A percentile compares a stretch with the other conserved stretches of the same genome.
These are phyloP conservation scores for Apiospora kogelbergensis DNA, from an alignment of 2,329 filamentous ascomycete genomes.

Conservation along the genomic window DNA sequence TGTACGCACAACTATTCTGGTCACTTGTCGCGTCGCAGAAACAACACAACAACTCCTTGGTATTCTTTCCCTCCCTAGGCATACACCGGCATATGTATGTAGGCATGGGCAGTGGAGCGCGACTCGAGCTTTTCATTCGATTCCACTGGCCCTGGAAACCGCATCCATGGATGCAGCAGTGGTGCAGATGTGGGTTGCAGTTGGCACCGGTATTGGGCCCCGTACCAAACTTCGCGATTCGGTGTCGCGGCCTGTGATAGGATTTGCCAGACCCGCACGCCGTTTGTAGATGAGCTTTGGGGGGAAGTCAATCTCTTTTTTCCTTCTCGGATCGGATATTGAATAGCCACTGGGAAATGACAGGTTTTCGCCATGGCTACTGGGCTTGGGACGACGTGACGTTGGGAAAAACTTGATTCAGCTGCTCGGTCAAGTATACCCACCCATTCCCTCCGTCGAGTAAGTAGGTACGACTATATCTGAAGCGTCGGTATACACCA, in stretches of 20 bases:
- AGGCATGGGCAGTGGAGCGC: neutral
- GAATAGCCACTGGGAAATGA: neutral
- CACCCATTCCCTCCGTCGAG: neutral
- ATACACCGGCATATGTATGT: too few species aligned
- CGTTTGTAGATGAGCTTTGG: neutral
- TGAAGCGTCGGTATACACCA: neutral
- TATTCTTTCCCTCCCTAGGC: neutral
- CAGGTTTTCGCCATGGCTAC: neutral
- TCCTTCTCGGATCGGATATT: neutral
- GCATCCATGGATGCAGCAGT: neutral
- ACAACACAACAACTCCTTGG: neutral
- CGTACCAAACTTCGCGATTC: neutral
- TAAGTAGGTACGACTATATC: neutral
- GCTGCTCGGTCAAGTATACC: neutral
- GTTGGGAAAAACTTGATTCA: neutral
- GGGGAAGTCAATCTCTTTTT: neutral
- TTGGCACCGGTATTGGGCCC: conserved; percentile 2
- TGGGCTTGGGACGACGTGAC: neutral
- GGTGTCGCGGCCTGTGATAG: neutral
- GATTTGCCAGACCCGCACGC: neutral
- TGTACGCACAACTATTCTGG: neutral
- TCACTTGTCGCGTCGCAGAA: neutral
- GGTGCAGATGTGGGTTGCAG: neutral
- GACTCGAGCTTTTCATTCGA: neutral
- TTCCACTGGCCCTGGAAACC: neutral